Conservation (phyloP, 306 rosid species). For the Nissolia schottii region DNA sequence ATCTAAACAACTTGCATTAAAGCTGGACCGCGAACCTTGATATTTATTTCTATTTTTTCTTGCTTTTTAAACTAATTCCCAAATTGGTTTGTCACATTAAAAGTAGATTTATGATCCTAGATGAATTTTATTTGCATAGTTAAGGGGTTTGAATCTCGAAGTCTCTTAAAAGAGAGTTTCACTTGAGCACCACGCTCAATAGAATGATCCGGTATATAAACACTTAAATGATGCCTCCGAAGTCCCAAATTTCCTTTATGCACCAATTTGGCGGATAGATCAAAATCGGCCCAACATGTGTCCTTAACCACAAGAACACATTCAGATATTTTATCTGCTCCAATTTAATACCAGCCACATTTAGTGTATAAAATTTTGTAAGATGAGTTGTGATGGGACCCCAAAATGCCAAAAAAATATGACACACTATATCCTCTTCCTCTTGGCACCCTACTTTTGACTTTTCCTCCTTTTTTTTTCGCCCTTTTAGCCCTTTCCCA, state of each 20-base stretch:
- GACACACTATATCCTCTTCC: conserved; percentile 27
- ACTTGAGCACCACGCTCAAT: too few species aligned
- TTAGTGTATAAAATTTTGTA: conserved; percentile 18
- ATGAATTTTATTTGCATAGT: too few species aligned
- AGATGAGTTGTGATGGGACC: conserved; percentile 53
- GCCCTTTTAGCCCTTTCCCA: conserved; percentile 30
- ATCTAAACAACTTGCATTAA: not conserved
- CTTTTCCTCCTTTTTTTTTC: conserved; percentile 31
- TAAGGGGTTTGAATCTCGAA: too few species aligned
- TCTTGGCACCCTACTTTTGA: conserved; percentile 41
- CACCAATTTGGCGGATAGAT: not conserved
- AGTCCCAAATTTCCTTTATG: not conserved
- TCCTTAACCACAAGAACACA: conserved; percentile 16
- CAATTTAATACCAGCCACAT: conserved; percentile 48
- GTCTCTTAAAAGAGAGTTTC: too few species aligned
- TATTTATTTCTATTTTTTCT: not conserved
- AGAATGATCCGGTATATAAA: too few species aligned
- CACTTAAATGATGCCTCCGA: not conserved
- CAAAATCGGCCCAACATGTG: not conserved
- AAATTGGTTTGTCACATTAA: too few species aligned
- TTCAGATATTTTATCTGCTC: conserved; percentile 45
- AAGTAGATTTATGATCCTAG: too few species aligned
- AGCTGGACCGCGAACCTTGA: not conserved
- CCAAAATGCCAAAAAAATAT: conserved; percentile 32
- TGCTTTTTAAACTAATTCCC: too few species aligned